phyloP scores from a whole-genome alignment of 257 asterid species.

The Schizonepeta tenuifolia region DNA sequence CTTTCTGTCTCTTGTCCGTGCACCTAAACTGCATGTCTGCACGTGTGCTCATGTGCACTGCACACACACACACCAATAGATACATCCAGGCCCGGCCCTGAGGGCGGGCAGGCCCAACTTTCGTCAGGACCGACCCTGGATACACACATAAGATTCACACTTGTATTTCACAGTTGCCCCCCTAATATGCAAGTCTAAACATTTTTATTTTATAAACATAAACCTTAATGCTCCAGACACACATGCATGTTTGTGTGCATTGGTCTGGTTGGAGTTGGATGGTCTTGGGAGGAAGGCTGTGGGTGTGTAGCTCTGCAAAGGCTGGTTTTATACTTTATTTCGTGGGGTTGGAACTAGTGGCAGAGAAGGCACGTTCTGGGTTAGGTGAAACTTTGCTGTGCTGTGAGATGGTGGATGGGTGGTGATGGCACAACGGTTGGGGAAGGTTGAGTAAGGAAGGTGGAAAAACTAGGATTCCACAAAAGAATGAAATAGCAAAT shows the following conservation, averaged over 20 bases:
- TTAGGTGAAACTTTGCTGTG: not conserved
- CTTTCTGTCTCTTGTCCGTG: not conserved
- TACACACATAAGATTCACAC: not conserved
- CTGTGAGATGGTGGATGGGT: not conserved
- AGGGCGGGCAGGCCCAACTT: no score
- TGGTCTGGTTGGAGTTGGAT: not conserved
- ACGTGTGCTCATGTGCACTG: no score
- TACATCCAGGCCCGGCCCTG: no score
- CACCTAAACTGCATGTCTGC: not conserved
- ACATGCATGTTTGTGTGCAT: not conserved
- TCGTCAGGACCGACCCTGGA: no score
- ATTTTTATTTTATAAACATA: not conserved
- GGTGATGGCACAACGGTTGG: not conserved
- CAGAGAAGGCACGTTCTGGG: not conserved
- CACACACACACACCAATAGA: no score
- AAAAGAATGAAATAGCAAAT: no score
- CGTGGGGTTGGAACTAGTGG: not conserved
- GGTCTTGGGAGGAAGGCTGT: not conserved
- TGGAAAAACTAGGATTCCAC: not conserved
- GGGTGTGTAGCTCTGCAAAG: not conserved
- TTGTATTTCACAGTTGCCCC: not conserved
- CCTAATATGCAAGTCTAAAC: not conserved
- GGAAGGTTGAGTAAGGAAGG: not conserved
- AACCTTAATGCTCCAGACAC: not conserved
- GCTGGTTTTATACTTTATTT: not conserved